Base-by-base conservation (phyloP, 805 yeast species). In the Sugiyamaella chiloensis region DNA sequence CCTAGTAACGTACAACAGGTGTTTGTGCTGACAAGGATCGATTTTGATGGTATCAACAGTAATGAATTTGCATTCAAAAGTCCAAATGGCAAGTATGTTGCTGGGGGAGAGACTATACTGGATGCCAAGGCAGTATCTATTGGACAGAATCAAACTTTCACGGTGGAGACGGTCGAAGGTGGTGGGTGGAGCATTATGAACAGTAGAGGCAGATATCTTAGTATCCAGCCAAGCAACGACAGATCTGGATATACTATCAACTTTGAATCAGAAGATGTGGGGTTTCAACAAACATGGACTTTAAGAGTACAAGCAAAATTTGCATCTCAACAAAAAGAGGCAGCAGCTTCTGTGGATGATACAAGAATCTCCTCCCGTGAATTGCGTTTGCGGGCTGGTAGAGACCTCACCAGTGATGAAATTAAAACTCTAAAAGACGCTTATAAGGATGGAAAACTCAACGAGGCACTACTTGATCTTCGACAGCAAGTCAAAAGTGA, bases 391-490 rank as follows among this genome's bases (percentile, higher is more conserved):
- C 42, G 52, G 24, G 68, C 47, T 14, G 66, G 57, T 44, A 35
- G 52, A 53, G 59, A 34, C 31, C 57, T 55, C 49, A 58, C 48
- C 37, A 49, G 27, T 24, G 62, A 50, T 11, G 56, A 47, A 48
- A 53, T 52, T 5, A 40, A 35, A 50, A 45, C 1, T 29, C 57
- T 56, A 42, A 61, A 54, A 46, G 51, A 11, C 42, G 66, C 59
- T 4, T 54, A 45, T 42, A 59, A 53, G 46, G 60, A 55, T 1
- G 74, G 74, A 1, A 58, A 57, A 14, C 42, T 70, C 16, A 67
- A 69, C 46, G 74, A 70, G 51, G 71, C 70, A 20, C 42, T 70
- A 16, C 51, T 70, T 16, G 60, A 66, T 16, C 56, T 66, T 23
- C 56, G 64, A 19, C 60, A 58, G 27, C 56, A 54, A 47, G 23